Conservation (phyloP, 345 rosid species). For the Euphorbia peplus region DNA sequence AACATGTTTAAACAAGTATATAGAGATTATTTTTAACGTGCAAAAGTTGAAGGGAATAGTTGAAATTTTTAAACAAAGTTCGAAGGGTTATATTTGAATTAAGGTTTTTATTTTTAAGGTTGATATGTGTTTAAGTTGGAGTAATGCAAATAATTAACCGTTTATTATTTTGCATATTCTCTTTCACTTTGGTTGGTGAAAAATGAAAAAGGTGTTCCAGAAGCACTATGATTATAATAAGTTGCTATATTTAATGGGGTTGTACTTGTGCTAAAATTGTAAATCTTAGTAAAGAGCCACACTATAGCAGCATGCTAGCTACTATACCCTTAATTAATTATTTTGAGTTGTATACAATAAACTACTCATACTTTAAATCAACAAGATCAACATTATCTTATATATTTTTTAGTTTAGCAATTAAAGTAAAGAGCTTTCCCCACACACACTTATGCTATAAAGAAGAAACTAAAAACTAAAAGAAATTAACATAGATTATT, state of each 20-base stretch:
- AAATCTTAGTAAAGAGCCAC: neutral
- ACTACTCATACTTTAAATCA: neutral
- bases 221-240: neutral
- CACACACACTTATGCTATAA: neutral
- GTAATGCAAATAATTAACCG: no score
- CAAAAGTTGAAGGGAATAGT: no score
- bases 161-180: neutral
- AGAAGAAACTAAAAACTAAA: neutral
- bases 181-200: conserved; percentile 1
- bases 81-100: no score
- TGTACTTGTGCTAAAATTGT: neutral
- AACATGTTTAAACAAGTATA: no score
- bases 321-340: neutral
- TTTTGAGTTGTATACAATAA: neutral
- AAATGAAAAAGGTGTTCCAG: neutral
- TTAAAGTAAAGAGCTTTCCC: neutral
- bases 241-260: neutral
- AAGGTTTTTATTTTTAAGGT: no score
- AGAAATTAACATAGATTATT: no score
- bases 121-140: neutral
- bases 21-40: no score
- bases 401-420: neutral
- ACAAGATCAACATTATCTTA: conserved; percentile 3
- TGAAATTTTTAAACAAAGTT: no score
- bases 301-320: neutral